Evolutionary conservation across 1,139 yeast genomes (phyloP).

Genomic region (Taphrina wiesneri): DNA sequence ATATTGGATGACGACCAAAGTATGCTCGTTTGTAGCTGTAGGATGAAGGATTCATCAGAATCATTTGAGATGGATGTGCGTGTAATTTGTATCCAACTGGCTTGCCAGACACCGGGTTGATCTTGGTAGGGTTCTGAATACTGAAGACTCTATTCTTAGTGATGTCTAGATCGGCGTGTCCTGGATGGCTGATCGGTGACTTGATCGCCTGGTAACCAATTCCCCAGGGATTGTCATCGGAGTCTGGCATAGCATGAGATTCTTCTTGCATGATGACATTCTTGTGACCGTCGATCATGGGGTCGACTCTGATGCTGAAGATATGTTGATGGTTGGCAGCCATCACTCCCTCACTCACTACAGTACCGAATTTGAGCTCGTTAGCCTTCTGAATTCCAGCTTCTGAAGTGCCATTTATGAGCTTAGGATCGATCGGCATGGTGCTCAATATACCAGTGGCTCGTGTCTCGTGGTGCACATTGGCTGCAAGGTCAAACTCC

Average conservation of each 20-base stretch:
- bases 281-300: slow-evolving; percentile 75
- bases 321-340: slow-evolving; percentile 86
- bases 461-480: slow-evolving; percentile 73
- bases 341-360: slow-evolving; percentile 74
- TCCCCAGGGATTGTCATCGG: slow-evolving; percentile 50
- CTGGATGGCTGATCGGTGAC: slow-evolving; percentile 47
- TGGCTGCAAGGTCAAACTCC: slow-evolving; percentile 80
- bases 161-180: slow-evolving; percentile 75
- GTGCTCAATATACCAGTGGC: slow-evolving; percentile 81
- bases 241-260: slow-evolving; percentile 27
- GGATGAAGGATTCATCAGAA: slow-evolving; percentile 72
- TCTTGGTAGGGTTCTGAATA: slow-evolving; percentile 66
- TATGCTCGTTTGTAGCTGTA: slow-evolving; percentile 78
- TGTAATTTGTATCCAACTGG: slow-evolving; percentile 76
- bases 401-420: slow-evolving; percentile 6
- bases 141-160: slow-evolving; percentile 78
- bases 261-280: slow-evolving; percentile 64
- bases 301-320: slow-evolving; percentile 76
- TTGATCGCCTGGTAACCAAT: slow-evolving; percentile 20
- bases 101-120: slow-evolving; percentile 69
- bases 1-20: slow-evolving; percentile 68
- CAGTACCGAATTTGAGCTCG: slow-evolving; percentile 63
- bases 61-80: slow-evolving; percentile 72
- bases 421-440: slow-evolving; percentile 57
- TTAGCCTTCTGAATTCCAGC: slow-evolving; percentile 43